These are phyloP conservation scores for Ascochyta koolunga DNA, from an alignment of 2,329 filamentous ascomycete genomes.

Conservation along the genomic window DNA sequence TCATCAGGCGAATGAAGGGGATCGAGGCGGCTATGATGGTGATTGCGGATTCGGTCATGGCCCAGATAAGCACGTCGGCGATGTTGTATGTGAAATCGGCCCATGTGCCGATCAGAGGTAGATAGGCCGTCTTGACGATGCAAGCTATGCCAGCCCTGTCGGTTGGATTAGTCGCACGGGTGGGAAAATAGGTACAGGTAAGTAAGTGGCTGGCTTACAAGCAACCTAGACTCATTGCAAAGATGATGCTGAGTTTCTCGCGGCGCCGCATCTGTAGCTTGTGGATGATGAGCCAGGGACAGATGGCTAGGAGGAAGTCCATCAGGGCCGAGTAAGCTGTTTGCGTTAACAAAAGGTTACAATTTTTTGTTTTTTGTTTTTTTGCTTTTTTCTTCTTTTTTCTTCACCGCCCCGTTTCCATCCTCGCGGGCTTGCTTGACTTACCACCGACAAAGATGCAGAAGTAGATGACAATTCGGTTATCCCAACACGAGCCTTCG, in stretches of 20 bases:
- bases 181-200: too few species aligned
- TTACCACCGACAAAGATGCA: slow-evolving; percentile 18
- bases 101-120: slow-evolving; percentile 28
- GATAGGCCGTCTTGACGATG: slow-evolving; percentile 8
- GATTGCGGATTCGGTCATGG: slow-evolving; percentile 31
- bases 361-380: too few species aligned
- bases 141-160: background rate
- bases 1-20: slow-evolving; percentile 33
- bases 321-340: slow-evolving; percentile 21
- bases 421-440: too few species aligned
- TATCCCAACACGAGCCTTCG: slow-evolving; percentile 19
- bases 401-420: too few species aligned
- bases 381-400: too few species aligned
- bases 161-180: too few species aligned
- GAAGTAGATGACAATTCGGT: slow-evolving; percentile 7
- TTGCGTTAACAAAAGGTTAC: background rate
- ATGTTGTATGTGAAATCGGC: slow-evolving; percentile 24
- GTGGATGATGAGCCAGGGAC: slow-evolving; percentile 35
- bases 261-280: slow-evolving; percentile 34
- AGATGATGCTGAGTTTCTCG: slow-evolving; percentile 34
- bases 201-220: too few species aligned
- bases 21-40: slow-evolving; percentile 39
- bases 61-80: slow-evolving; percentile 26
- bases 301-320: slow-evolving; percentile 36
- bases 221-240: slow-evolving; percentile 37